Evolutionary conservation across 1,139 yeast genomes (phyloP), one percentile per base, ranked within the genome.

Genomic region (Debaryomyces robertsiae): DNA sequence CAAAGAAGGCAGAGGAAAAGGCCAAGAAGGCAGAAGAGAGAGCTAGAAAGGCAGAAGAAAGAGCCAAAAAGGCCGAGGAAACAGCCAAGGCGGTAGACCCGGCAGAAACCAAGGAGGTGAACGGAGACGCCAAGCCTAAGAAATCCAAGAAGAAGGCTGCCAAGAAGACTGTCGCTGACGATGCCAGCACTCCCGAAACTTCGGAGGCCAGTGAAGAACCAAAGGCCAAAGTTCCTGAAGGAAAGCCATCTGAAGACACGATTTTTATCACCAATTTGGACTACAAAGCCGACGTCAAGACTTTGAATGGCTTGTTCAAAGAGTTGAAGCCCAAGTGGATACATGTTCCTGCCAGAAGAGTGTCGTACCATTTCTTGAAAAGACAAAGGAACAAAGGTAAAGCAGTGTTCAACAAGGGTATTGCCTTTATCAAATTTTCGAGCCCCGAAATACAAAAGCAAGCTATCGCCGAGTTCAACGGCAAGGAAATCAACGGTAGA

Each of bases 201-300:
- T 39, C 46, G 6, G 35, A 40, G 9, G 28, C 38, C 22, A 25
- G 49, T 24, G 43, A 42, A 30, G 41, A 35, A 27, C 43, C 44
- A 33, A 35, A 63, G 44, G 46, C 47, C 32, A 59, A 61, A 48
- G 52, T 56, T 45, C 65, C 82, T n/a, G 79, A 78, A 49, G 86
- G 86, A 23, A 64, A 63, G 13, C 75, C 77, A 39, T 80, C 86
- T 1, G 61, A 56, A 30, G 76, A 73, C 46, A 81, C 86, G 6
- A 63, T 81, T 22, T 80, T 80, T 58, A 65, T 82, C 51, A 79
- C 82, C 45, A 81, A 80, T 53, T 67, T 81, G 54, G 81, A 77
- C 50, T 75, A 73, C 52, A 66, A 65, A 43, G 75, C 70, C 13
- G 72, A 69, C 41, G 65, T 67, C 28, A 67, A 71, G 40, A 71